A percentile compares a stretch with the other conserved stretches of the same genome.
Evolutionary conservation across 768 basidiomycete species (phyloP).

Genomic region (Lactarius psammicola): DNA sequence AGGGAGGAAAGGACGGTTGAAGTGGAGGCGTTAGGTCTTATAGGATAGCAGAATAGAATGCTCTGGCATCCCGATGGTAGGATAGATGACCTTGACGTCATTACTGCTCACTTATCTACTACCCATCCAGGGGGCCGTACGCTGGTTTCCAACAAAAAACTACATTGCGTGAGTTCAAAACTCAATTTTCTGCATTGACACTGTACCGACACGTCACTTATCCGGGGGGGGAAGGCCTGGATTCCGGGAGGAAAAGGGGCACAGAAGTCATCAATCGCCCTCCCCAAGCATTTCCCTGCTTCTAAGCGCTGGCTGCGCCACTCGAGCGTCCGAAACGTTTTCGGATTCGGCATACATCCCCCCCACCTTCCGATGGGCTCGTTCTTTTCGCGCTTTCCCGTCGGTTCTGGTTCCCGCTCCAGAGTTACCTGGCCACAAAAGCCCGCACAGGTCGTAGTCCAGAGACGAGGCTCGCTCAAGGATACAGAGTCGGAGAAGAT

Average conservation of each 20-base stretch:
- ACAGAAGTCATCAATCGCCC: neutral
- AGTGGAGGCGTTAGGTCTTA: neutral
- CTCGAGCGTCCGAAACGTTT: neutral
- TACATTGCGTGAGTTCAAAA: neutral
- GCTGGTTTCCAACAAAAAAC: too few relatives aligned
- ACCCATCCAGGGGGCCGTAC: too few relatives aligned
- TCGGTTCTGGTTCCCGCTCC: neutral
- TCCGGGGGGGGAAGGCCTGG: neutral
- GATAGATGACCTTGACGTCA: slow-evolving; percentile 11
- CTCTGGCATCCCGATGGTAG: neutral
- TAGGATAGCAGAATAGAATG: neutral
- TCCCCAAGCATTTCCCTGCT: neutral
- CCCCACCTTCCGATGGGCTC: neutral
- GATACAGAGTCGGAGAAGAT: slow-evolving; percentile 18
- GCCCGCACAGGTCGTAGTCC: slow-evolving; percentile 7
- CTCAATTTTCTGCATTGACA: neutral
- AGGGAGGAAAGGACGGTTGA: neutral
- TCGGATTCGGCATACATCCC: neutral
- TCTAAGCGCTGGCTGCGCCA: neutral
- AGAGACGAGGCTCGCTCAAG: neutral
- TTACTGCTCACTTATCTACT: slow-evolving; percentile 3
- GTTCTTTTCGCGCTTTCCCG: neutral
- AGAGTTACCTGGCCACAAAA: slow-evolving; percentile 15
- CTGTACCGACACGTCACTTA: neutral
- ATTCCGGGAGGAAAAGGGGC: neutral